Evolutionary conservation across 2,329 filamentous ascomycete genomes (phyloP), one percentile per base, ranked within the genome.

Genomic region (Thielaviopsis euricoi): DNA sequence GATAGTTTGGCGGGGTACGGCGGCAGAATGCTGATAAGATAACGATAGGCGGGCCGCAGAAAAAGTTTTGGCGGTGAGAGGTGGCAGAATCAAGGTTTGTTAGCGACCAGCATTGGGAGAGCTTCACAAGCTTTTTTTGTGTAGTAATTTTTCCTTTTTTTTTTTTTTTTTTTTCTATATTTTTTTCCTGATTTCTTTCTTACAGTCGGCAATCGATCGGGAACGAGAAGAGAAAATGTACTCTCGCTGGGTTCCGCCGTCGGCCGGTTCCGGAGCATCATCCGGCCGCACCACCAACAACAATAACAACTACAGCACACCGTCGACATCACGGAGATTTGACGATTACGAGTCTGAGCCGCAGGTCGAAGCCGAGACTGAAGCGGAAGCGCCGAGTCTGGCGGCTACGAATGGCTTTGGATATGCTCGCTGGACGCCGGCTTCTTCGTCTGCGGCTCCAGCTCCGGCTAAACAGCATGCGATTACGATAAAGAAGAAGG

Each of bases 341-440:
- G 13, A 43, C 19, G 33, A 26, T 2, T 13, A 40, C 12, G 46
- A 43, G 25, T 46, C 13, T n/a, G 49, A 25, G 2, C 10, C 49
- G 19, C 19, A 53, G 23, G 15, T 12, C 2, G 13, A 37, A 19
- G 21, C 43, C 9, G 29, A 55, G 19, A 40, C 55, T 7, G 9
- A 25, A 7, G 52, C 33, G 19, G 51, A 29, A 21, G 43, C 21
- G 15, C 43, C 26, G 33, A 43, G 29, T 26, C 29, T 60, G 12
- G 46, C 55, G 6, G 46, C 48, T 10, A 58, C 52, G n/a, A 60
- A 60, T 43, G 58, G 58, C 50, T 61, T 61, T 53, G 59, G 59
- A 21, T 61, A 61, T 58, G 53, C 56, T 12, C 56, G 59, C 21
- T 61, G 56, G 56, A 61, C 59, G 23, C 59, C 59, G n/a, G 56